Percentiles rank a stretch among this genome's conserved stretches.
Conservation (phyloP, 2,329 filamentous ascomycete genomes). For the Paraconiothyrium sp. region DNA sequence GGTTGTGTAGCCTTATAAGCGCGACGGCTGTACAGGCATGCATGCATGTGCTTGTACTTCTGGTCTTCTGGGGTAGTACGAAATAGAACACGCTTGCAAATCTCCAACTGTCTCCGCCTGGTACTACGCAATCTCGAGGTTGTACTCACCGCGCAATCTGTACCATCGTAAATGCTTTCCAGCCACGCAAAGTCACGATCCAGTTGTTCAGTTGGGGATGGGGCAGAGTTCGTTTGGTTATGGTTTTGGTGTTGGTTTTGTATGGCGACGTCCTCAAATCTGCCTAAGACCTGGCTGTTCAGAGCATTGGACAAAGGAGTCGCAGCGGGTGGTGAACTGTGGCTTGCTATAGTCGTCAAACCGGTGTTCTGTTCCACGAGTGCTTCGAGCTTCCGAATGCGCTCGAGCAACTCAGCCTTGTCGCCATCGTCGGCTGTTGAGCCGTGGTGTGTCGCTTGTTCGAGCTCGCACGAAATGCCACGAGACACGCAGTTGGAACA, state of each 20-base stretch:
- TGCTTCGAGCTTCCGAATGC: constrained; percentile 26
- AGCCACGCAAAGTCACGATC: constrained; percentile 27
- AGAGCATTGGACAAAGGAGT: not conserved
- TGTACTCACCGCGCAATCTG: constrained; percentile 18
- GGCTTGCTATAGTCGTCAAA: not conserved
- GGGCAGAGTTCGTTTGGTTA: not conserved
- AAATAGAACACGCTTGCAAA: too few relatives aligned
- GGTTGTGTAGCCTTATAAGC: too few relatives aligned
- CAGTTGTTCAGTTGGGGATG: constrained; percentile 18
- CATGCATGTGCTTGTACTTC: too few relatives aligned
- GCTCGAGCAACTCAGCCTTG: constrained; percentile 24
- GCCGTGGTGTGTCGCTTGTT: not conserved
- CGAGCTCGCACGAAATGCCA: constrained; percentile 27
- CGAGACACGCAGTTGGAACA: constrained; percentile 40
- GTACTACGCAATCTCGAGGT: not conserved
- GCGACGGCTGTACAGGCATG: too few relatives aligned
- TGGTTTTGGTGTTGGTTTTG: not conserved
- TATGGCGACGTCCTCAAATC: not conserved
- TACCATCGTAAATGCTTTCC: constrained; percentile 25
- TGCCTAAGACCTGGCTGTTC: not conserved
- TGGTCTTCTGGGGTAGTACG: too few relatives aligned
- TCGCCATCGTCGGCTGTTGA: constrained; percentile 6
- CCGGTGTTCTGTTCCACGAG: constrained; percentile 16
- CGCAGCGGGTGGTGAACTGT: not conserved
- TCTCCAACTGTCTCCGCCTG: too few relatives aligned